Evolutionary conservation across 257 asterid genomes (phyloP).

Genomic region (Solanum appendiculatum): DNA sequence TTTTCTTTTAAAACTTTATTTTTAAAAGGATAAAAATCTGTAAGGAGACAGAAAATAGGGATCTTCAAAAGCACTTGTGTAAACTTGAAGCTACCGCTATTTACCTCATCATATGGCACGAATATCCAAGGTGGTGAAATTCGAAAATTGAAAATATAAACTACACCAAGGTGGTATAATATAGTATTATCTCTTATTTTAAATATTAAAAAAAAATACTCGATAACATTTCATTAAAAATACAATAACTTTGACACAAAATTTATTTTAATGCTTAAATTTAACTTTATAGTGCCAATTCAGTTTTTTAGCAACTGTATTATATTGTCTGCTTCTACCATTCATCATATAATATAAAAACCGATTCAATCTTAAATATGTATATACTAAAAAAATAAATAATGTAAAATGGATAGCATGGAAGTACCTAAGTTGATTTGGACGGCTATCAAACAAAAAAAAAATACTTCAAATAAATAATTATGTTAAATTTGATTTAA

Average conservation of each 20-base stretch:
- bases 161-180: neutral
- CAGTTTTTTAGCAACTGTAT: neutral
- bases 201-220: neutral
- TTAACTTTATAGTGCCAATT: neutral
- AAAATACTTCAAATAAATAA: neutral
- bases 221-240: neutral
- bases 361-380: neutral
- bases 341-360: neutral
- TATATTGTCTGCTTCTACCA: neutral
- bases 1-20: neutral
- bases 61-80: neutral
- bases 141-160: neutral
- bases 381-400: neutral
- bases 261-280: neutral
- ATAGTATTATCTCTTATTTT: neutral
- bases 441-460: neutral
- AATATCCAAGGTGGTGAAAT: neutral
- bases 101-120: neutral
- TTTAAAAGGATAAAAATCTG: neutral
- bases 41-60: neutral
- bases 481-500: neutral
- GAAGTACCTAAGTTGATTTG: neutral
- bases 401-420: neutral
- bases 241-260: neutral
- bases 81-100: slow-evolving; percentile 1